Base-by-base conservation (phyloP, 2,329 filamentous ascomycete genomes). In the Stagonosporopsis rhizophila region DNA sequence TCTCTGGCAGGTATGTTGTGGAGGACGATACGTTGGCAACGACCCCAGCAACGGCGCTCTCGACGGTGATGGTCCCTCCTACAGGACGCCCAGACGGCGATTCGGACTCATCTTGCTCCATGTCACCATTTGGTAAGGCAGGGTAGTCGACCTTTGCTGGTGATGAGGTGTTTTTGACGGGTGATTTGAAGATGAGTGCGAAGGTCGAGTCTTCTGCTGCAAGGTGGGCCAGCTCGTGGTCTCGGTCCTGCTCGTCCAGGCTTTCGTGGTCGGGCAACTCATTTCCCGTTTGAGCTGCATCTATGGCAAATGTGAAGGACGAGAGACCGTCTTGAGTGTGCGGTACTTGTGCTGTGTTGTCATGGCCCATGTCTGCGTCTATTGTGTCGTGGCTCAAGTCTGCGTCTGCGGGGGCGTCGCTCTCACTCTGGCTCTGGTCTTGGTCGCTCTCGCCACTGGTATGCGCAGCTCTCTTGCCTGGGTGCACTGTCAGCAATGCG, bases 381-480 rank as follows among this genome's bases (percentile, higher is more conserved):
- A 30, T 9, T 30, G 27, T 61, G n/a, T 53, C 56, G 40, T 60
- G 56, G 44, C 38, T 44, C 45, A 53, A 34, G 27, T 68, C 40
- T 4, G 2, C 30, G 30, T 32, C 27, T 30, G 7, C 27, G 3
- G 27, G 7, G 15, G 61, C 57, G 34, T 52, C 60, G 40, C 46
- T 53, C 7, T 56, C 56, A 25, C 53, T 49, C 30, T 39, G 53
- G 34, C 55, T 51, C 30, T 39, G 52, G 7, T 50, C 54, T 12
- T 56, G 52, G n/a, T 59, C 50, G 3, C 44, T 14, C 7, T 45
- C n/a, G 22, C 58, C 23, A 9, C 59, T 54, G 11, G 9, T 39
- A 2, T 32, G 55, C 11, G 49, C 39, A 27, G 45, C 30, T 38
- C 61, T 70, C 60, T 75, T 75, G 32, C 71, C 72, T 75, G 40